Evolutionary conservation across 208 protist species (phyloP), one percentile per base, ranked within the genome.

Genomic region (Crithidia mellificae): DNA sequence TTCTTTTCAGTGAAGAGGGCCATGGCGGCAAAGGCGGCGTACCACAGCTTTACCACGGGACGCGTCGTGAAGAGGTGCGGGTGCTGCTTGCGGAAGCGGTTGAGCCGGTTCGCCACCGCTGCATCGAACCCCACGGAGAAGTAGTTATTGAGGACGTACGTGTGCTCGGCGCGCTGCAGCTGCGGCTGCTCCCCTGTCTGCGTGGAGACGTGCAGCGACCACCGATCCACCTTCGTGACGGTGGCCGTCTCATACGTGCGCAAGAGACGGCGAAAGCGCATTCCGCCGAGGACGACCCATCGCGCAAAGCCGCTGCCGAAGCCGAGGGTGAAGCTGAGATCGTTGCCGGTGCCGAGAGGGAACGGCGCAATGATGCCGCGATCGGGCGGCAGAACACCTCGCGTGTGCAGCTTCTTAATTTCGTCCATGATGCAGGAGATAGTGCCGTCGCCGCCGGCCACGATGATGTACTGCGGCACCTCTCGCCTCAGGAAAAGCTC

Each of bases 281-380:
- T 32, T 34, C 15, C 36, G 24, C 20, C 32, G 30, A 59, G 75
- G 1, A 64, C 84, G 7, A 52, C 64, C 88, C 90, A 96, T 6
- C 86, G 87, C 27, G 61, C 69, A 59, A 91, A 90, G 25, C 80
- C 81, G 7, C 43, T 66, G 36, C 90, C 87, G 58, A 96, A 93
- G 25, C 90, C 90, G 19, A 93, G 54, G 32, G 76, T 90, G 74
- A 85, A 89, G 61, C 82, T 86, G 74, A 77, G 91, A 66, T 96
- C 90, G 74, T 96, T 96, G 30, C 90, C 90, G 1, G 90, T 96
- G 17, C 90, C 90, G 24, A 93, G 75, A 14, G 90, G 82, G 29
- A 96, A 63, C 29, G 84, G 78, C 29, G 0, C 63, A 44, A 12
- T 51, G 44, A 22, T 47, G 25, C 49, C 11, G 46, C 38, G 54